phyloP scores from a whole-genome alignment of 306 rosid genomes.

The Prunus davidiana region DNA sequence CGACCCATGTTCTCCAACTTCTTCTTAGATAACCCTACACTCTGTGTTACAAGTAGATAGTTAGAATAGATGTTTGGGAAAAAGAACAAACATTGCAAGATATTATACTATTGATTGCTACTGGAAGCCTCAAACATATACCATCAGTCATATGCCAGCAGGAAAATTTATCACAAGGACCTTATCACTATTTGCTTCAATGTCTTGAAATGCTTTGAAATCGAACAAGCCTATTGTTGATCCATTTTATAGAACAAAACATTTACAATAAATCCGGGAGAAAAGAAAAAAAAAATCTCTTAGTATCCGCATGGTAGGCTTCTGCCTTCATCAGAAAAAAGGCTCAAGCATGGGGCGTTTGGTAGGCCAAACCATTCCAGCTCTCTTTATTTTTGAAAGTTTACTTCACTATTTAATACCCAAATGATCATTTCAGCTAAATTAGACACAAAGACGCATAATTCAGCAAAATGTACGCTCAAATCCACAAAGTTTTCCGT shows the following conservation, averaged over 20 bases:
- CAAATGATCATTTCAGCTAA: neutral
- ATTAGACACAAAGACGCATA: neutral
- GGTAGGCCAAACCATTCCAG: neutral
- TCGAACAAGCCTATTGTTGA: neutral
- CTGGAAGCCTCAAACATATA: neutral
- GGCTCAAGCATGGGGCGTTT: neutral
- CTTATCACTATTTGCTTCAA: neutral
- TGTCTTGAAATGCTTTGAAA: neutral
- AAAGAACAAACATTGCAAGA: neutral
- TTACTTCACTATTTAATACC: neutral
- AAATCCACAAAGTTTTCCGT: neutral
- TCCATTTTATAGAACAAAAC: neutral
- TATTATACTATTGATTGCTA: neutral
- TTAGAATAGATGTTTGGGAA: neutral
- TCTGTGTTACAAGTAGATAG: slow-evolving; percentile 30
- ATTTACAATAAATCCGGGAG: slow-evolving; percentile 8
- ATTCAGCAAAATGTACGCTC: neutral
- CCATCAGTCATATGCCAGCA: neutral
- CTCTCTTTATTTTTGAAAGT: neutral
- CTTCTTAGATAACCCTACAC: slow-evolving; percentile 17
- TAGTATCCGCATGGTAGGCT: slow-evolving; percentile 8
- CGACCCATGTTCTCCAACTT: slow-evolving; percentile 78
- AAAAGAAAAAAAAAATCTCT: neutral
- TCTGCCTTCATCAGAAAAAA: neutral
- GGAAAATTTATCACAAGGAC: slow-evolving; percentile 1